phyloP scores from a whole-genome alignment of 805 yeast species.

The Candida rishiriensis region DNA sequence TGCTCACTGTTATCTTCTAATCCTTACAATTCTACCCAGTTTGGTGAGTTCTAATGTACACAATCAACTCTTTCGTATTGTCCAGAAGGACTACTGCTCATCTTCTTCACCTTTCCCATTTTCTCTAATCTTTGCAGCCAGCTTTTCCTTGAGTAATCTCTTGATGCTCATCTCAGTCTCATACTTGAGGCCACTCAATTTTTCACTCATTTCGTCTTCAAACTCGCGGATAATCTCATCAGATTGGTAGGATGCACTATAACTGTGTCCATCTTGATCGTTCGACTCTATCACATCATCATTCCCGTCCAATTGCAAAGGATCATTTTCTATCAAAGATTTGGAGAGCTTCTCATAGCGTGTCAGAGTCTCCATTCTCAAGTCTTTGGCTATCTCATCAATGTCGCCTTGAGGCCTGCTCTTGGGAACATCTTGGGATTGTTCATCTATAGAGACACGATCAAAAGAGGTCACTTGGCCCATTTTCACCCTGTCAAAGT shows the following conservation, averaged over 20 bases:
- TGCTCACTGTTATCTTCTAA: no score
- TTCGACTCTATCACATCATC: neutral
- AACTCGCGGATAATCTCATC: slow-evolving; percentile 18
- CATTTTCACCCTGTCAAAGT: slow-evolving; percentile 7
- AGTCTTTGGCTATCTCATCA: neutral
- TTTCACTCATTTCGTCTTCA: slow-evolving; percentile 36
- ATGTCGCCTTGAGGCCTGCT: neutral
- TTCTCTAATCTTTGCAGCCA: slow-evolving; percentile 2
- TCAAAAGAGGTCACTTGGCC: slow-evolving; percentile 13
- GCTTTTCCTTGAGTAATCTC: slow-evolving; percentile 33
- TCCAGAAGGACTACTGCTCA: neutral
- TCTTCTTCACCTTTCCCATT: neutral
- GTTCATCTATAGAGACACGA: no score
- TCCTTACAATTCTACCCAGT: no score
- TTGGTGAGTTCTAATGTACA: no score
- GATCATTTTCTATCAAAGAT: neutral
- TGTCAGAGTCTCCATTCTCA: slow-evolving; percentile 1
- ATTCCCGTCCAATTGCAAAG: neutral
- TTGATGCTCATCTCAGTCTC: slow-evolving; percentile 41
- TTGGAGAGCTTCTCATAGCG: slow-evolving; percentile 3
- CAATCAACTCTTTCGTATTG: no score
- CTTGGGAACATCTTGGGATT: no score
- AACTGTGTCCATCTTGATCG: neutral
- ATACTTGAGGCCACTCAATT: slow-evolving; percentile 34
- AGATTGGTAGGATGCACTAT: neutral